Evolutionary conservation across 257 asterid species (phyloP).

Genomic region (Cinchona pubescens): DNA sequence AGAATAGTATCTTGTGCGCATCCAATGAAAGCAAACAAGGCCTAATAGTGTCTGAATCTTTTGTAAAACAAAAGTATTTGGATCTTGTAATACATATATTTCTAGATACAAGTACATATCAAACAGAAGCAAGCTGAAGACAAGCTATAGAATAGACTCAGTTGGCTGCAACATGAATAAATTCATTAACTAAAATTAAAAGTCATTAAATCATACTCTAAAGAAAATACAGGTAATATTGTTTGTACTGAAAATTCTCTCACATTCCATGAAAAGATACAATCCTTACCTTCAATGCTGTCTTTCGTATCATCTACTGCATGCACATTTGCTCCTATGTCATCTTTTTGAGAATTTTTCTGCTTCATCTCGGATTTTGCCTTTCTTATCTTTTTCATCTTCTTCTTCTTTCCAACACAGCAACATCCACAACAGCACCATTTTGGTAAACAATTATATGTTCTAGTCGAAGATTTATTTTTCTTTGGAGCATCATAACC

Average conservation of each 20-base stretch:
- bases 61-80: too few relatives aligned
- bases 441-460: constrained; percentile 30
- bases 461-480: constrained; percentile 21
- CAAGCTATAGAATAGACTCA: too few relatives aligned
- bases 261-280: not conserved
- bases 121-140: too few relatives aligned
- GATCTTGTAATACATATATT: too few relatives aligned
- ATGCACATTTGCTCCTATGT: constrained; percentile 6
- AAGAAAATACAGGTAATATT: not conserved
- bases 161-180: too few relatives aligned
- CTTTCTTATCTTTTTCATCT: constrained; percentile 14
- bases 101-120: too few relatives aligned
- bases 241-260: not conserved
- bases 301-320: not conserved
- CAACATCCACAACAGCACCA: constrained; percentile 23
- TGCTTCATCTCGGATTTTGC: constrained; percentile 16
- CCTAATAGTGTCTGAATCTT: too few relatives aligned
- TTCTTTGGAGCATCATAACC: constrained; percentile 62
- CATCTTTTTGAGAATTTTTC: constrained; percentile 12
- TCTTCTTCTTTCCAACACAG: constrained; percentile 19
- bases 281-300: constrained; percentile 16
- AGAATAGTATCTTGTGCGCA: too few relatives aligned
- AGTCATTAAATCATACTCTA: too few relatives aligned
- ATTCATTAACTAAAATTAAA: too few relatives aligned
- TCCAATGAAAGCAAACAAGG: too few relatives aligned